Base-by-base conservation (phyloP, 2,329 filamentous ascomycete genomes). In the Didymella sp. region DNA sequence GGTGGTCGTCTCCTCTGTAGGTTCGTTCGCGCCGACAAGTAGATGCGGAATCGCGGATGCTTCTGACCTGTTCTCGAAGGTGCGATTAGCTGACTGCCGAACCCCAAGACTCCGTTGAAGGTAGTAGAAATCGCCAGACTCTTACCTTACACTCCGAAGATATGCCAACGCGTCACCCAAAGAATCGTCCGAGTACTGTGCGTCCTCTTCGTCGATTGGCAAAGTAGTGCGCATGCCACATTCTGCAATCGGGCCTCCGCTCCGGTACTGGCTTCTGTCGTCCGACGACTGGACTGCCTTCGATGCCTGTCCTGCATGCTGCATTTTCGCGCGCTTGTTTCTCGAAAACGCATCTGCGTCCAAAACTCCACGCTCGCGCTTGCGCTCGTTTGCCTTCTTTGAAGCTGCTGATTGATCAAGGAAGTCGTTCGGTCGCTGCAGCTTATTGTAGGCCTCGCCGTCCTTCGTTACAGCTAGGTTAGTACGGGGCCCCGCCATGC, bases 11-110 rank as follows among this genome's bases (percentile, higher is more conserved):
- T 58, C 22, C 38, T 72, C 64, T 38, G 64, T 57, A 13, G 71
- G 62, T 30, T 75, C 53, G 67, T 77, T 89, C 40, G 76, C 55
- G 66, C 77, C 89, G 42, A 87, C 84, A 48, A 95, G 82, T 11
- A 95, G 78, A 63, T 88, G 84, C 1, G 91, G 91, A 30, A 96
- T 88, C 9, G 81, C 78, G 58, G 81, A 85, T n/a, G 91, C 91
- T 84, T 96, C 87, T 64, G 85, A 83, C 78, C 91, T 95, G 76
- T 57, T 62, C 54, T 50, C 11, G 12, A 38, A 25, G 17, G 60
- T 19, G 56, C 46, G 60, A 59, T 69, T 24, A 67, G 62, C 50
- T 48, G 56, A 19, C 52, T 9, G 31, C 15, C 27, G n/a, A 21
- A 27, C 17, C n/a, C 21, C 25, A 27, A 44, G n/a, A 31, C 22